A percentile compares a stretch with the other conserved stretches of the same genome.
These are phyloP conservation scores for Phytophthora meadii DNA, from an alignment of 352 stramenopile genomes.

Conservation along the genomic window DNA sequence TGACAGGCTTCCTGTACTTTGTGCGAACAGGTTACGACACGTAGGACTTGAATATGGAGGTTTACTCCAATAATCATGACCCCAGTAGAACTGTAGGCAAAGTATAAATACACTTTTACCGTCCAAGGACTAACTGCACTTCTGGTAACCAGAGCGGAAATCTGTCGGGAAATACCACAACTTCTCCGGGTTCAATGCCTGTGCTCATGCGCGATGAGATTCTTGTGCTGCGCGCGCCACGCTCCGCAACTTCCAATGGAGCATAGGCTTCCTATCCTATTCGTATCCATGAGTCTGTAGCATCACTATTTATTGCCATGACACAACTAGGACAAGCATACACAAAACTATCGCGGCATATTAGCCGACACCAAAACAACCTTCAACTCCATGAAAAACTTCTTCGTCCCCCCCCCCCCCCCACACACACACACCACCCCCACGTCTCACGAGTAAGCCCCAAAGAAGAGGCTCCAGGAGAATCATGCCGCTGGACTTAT, in stretches of 20 bases:
- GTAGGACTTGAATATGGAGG: too few relatives aligned
- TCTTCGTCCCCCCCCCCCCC: neutral
- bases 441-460: neutral
- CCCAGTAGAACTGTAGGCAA: too few relatives aligned
- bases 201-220: conserved; percentile 82
- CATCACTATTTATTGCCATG: conserved; percentile 49
- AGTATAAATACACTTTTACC: too few relatives aligned
- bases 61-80: too few relatives aligned
- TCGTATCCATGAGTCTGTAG: conserved; percentile 41
- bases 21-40: too few relatives aligned
- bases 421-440: too few relatives aligned
- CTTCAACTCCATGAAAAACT: neutral
- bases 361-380: conserved; percentile 17
- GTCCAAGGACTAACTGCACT: too few relatives aligned
- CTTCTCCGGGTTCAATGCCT: conserved; percentile 40
- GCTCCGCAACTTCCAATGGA: conserved; percentile 75
- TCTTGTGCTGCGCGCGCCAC: conserved; percentile 75
- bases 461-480: conserved; percentile 1
- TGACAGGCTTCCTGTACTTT: too few relatives aligned
- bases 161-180: too few relatives aligned
- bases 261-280: conserved; percentile 34
- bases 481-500: conserved; percentile 2
- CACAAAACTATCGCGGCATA: conserved; percentile 22
- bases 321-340: conserved; percentile 39
- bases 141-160: too few relatives aligned